A percentile compares a stretch with the other conserved stretches of the same genome.
These are phyloP conservation scores for Ascochyta pisi DNA, from an alignment of 2,329 filamentous ascomycete genomes.

Conservation along the genomic window DNA sequence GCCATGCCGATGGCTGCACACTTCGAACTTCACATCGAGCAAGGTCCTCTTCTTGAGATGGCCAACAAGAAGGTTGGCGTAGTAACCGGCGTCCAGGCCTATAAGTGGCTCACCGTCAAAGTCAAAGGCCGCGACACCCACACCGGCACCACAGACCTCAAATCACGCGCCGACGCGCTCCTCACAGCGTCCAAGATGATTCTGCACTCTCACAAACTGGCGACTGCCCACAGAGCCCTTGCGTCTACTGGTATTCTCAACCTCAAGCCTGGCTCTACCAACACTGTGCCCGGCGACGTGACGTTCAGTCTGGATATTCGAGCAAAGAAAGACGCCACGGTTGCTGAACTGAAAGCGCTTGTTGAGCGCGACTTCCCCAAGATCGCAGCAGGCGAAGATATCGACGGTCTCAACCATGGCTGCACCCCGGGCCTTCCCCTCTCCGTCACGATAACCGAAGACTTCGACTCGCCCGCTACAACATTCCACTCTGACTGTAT, in stretches of 20 bases:
- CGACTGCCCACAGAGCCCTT: constrained; percentile 65
- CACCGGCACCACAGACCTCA: constrained; percentile 75
- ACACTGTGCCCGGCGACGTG: constrained; percentile 74
- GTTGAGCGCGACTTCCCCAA: constrained; percentile 64
- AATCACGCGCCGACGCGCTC: constrained; percentile 71
- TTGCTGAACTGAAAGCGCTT: constrained; percentile 64
- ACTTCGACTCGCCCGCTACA: constrained; percentile 64
- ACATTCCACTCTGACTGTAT: constrained; percentile 74
- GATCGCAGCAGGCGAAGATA: constrained; percentile 65
- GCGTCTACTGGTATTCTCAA: constrained; percentile 75
- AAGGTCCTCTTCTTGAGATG: constrained; percentile 76
- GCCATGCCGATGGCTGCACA: constrained; percentile 74
- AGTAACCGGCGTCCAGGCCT: constrained; percentile 76
- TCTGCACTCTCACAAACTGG: constrained; percentile 68
- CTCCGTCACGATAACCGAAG: constrained; percentile 64
- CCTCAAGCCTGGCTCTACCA: constrained; percentile 71
- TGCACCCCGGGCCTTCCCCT: constrained; percentile 60
- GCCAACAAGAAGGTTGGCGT: constrained; percentile 70
- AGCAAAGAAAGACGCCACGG: constrained; percentile 61
- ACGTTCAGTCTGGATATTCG: constrained; percentile 74
- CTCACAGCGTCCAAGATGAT: constrained; percentile 73
- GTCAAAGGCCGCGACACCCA: constrained; percentile 73
- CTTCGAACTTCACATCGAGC: constrained; percentile 86
- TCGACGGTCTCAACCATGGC: constrained; percentile 54
- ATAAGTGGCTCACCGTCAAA: constrained; percentile 74